Base-by-base conservation (phyloP, 1,139 yeast genomes). In the Debaryomyces coudertii region DNA sequence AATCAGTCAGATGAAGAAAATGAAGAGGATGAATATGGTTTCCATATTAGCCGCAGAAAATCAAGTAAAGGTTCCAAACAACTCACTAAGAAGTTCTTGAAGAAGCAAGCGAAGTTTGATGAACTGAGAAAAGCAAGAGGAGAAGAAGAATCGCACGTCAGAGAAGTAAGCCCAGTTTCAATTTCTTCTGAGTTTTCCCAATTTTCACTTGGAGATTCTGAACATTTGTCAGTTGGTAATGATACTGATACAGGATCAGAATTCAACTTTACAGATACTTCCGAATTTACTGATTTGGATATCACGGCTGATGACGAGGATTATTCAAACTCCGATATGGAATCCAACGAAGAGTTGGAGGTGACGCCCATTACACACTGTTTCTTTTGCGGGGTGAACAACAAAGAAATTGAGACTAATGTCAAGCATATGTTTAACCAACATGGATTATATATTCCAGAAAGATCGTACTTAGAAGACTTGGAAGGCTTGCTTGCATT, bases 21-120 rank as follows among this genome's bases (percentile, higher is more conserved):
- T 62, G 64, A 71, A 56, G 83, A 78, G 36, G 92, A 85, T 61
- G 92, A 86, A 51, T 82, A 76, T 62, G 92, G 92, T 0, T 85
- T 85, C 58, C 62, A 63, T 44, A 61, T 79, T 6, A 68, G 57
- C 55, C 67, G 48, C 45, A 55, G 74, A 38, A 68, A 57, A 62
- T 54, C 53, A 40, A 58, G 54, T 37, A 53, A 51, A 18, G 57
- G 63, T 37, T 52, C 51, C 24, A 54, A 57, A 36, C 64, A 58
- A 44, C 40, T 58, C 12, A 63, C 67, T 5, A 62, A 60, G 49
- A 55, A 60, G 47, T 55, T 48, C 23, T 39, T 60, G 49, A 54
- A 46, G 44, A 51, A 51, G 46, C 52, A 56, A 46, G 53, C 52
- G 35, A 50, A 47, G 42, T 41, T 42, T 36, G 49, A 33, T 23